Evolutionary conservation across 2,329 filamentous ascomycete species (phyloP), one percentile per base, ranked within the genome.

Genomic region (Fusarium sp.): DNA sequence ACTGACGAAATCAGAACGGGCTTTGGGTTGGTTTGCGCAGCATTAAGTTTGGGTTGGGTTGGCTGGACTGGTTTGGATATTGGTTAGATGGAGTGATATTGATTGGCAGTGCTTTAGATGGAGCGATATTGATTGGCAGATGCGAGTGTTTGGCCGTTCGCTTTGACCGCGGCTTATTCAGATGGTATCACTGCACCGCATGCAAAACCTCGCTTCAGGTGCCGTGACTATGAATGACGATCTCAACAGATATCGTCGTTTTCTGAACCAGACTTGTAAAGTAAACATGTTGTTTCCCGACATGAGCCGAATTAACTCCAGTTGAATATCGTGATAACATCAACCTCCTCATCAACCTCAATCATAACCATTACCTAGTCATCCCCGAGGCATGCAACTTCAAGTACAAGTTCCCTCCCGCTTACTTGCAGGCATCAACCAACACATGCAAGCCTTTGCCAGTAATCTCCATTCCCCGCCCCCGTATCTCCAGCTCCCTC

Each of bases 121-220:
- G 23, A 23, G 23, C 23, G 23, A 23, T 23, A 33, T 33, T 33
- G 32, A 33, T 33, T 33, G 32, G 32, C 32, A 37, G 35, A 23
- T 23, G 23, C 23, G 5, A 23, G 23, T 23, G 30, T 30, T 30
- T 30, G 30, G 30, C 17, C 18, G 48, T 35, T 50, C 15, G 48
- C 48, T 37, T 38, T 38, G 48, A 55, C 52, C n/a, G 53, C 48
- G 45, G 61, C 54, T 67, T 63, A 64, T 63, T 63, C 58, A 63
- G 32, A 38, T 30, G 26, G 12, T 32, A 40, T 46, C 20, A 23
- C 20, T 35, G 20, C 8, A 26, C 52, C n/a, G 42, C 30, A 60
- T 26, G 46, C n/a, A 33, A 40, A 23, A 26, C n/a, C 26, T 66
- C 46, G 53, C 60, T 65, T 66, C 20, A 23, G n/a, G 10, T 48